Base-by-base conservation (phyloP, 805 yeast species). In the Cyberlindnera maritima region DNA sequence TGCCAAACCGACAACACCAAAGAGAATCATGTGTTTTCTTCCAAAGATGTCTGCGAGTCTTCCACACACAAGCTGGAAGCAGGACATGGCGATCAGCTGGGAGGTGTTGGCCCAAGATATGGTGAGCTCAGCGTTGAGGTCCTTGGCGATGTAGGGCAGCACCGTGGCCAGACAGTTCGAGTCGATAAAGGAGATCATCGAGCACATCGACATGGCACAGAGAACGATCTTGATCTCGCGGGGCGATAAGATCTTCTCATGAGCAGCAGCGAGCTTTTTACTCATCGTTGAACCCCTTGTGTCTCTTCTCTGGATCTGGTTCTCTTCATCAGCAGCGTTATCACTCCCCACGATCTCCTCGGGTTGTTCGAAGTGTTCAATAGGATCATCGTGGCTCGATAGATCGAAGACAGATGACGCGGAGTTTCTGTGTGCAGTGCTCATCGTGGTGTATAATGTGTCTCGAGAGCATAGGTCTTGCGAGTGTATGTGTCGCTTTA, bases 101-200 rank as follows among this genome's bases (percentile, higher is more conserved):
- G 84, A 73, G 0, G 84, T 76, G 28, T 81, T 81, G 0, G 81
- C 83, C 85, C 85, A 80, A 41, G 76, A 70, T 29, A 80, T 76
- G 1, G 81, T 72, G 15, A 64, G 62, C 37, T 71, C 67, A 1
- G 81, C 78, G 41, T 76, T 48, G 34, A 79, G 62, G 28, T 72
- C 80, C 31, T 65, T 58, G 2, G 77, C 81, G 29, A 79, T 77
- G 14, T 58, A 51, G 0, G 83, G 72, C 20, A 57, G 36, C 8
- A 52, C 56, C 10, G 55, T 50, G 7, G 58, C 46, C 4, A 55
- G 36, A 32, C 58, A 52, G 48, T 55, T 55, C 8, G 53, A 47
- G 35, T 55, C 58, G 26, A 55, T 41, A 26, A 52, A 55, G 12
- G 56, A 48, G n/a, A 52, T 44, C 53, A 53, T 53, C 1, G 54